A percentile compares a stretch with the other conserved stretches of the same genome.
Evolutionary conservation across 192 early-diverging fungal genomes (phyloP).

Genomic region (Coemansia sp.): DNA sequence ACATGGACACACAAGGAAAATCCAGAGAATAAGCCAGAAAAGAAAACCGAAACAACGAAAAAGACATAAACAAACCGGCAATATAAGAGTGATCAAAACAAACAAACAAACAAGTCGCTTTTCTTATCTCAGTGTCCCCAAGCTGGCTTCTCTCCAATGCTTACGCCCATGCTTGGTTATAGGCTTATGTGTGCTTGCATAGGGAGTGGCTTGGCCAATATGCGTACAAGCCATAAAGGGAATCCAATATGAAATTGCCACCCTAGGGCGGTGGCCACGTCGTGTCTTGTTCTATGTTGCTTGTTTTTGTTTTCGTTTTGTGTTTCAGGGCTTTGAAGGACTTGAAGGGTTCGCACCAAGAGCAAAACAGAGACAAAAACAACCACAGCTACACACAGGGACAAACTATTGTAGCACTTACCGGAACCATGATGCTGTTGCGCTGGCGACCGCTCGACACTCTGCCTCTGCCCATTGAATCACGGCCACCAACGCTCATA

Average conservation of each 20-base stretch:
- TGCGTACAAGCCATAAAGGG: slow-evolving; percentile 4
- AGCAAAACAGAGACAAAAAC: slow-evolving; percentile 3
- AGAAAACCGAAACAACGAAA: no score
- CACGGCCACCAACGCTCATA: slow-evolving; percentile 51
- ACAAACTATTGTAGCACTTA: slow-evolving; percentile 21
- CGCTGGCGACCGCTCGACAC: slow-evolving; percentile 53
- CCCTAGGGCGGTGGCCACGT: background rate
- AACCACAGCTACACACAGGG: no score
- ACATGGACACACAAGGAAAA: background rate
- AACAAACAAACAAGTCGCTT: background rate
- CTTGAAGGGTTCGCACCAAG: background rate
- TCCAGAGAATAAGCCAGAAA: background rate
- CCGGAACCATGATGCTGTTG: slow-evolving; percentile 57
- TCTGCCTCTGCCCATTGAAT: slow-evolving; percentile 40
- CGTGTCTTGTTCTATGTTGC: background rate
- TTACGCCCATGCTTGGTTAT: background rate
- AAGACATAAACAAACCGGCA: slow-evolving; percentile 13
- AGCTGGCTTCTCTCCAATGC: background rate
- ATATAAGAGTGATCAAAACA: no score
- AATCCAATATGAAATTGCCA: background rate
- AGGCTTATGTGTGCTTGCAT: background rate
- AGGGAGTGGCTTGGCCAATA: slow-evolving; percentile 4
- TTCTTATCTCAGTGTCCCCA: background rate
- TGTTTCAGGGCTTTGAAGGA: background rate
- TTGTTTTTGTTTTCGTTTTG: slow-evolving; percentile 1